Conservation (phyloP, 1,139 yeast species). For the Candida tetrigidarum region DNA sequence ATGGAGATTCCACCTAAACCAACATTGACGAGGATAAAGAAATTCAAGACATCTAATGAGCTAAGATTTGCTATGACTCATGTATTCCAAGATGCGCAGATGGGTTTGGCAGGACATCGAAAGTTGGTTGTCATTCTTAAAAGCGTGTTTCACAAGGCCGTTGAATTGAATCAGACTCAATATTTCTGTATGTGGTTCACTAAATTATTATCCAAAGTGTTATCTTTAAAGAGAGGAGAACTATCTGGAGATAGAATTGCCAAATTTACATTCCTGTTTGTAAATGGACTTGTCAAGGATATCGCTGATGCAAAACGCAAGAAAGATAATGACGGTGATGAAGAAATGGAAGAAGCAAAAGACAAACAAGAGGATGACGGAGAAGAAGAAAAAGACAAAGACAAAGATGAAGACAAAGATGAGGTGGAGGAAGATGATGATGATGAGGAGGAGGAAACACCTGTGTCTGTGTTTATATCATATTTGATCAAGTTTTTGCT, state of each 20-base stretch:
- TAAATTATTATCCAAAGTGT: slow-evolving; percentile 62
- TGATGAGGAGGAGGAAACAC: slow-evolving; percentile 31
- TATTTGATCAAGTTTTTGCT: slow-evolving; percentile 66
- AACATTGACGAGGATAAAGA: slow-evolving; percentile 25
- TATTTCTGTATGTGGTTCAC: slow-evolving; percentile 65
- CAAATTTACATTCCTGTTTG: slow-evolving; percentile 71
- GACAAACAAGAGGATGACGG: slow-evolving; percentile 26
- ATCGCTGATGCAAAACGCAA: slow-evolving; percentile 23
- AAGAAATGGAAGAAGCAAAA: slow-evolving; percentile 20
- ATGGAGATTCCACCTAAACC: slow-evolving; percentile 19
- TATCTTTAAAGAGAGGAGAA: slow-evolving; percentile 74
- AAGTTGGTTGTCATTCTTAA: slow-evolving; percentile 69
- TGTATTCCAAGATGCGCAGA: slow-evolving; percentile 83
- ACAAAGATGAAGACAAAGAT: slow-evolving; percentile 35
- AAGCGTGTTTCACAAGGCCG: slow-evolving; percentile 61
- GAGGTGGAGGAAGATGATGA: slow-evolving; percentile 30
- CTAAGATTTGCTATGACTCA: slow-evolving; percentile 56
- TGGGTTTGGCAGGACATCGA: slow-evolving; percentile 73
- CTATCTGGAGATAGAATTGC: slow-evolving; percentile 77
- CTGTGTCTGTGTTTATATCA: slow-evolving; percentile 58
- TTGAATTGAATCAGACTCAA: slow-evolving; percentile 53
- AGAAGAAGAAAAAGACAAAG: slow-evolving; percentile 24
- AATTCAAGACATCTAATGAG: slow-evolving; percentile 29
- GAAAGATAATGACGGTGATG: background rate
- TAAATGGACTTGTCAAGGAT: slow-evolving; percentile 50